Evolutionary conservation across 2,329 filamentous ascomycete genomes (phyloP).

Genomic region (Aspergillus vadensis): DNA sequence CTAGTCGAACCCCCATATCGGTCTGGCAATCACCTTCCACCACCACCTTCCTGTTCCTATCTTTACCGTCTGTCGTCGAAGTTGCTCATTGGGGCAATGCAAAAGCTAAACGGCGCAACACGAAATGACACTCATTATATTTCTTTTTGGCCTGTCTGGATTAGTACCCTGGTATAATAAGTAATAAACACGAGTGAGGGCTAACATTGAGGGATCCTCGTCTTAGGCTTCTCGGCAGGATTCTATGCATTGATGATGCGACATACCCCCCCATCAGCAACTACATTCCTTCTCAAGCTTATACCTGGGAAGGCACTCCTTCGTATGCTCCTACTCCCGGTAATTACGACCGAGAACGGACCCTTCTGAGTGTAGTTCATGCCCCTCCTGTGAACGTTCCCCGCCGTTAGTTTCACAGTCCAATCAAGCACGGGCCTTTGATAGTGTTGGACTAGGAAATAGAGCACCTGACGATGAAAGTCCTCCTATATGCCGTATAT

Average conservation of each 20-base stretch:
- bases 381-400: background rate
- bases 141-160: too few species aligned
- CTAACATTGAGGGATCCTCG: too few species aligned
- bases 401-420: background rate
- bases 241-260: background rate
- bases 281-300: background rate
- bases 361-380: background rate
- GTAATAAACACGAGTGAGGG: too few species aligned
- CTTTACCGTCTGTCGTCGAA: too few species aligned
- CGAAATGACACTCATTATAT: too few species aligned
- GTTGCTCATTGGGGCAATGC: too few species aligned
- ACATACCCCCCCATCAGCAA: background rate
- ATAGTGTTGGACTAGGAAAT: background rate
- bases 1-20: too few species aligned
- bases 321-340: background rate
- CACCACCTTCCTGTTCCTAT: too few species aligned
- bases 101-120: too few species aligned
- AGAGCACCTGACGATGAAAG: background rate
- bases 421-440: too few species aligned
- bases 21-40: too few species aligned
- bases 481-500: background rate
- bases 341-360: background rate
- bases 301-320: background rate
- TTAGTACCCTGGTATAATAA: too few species aligned
- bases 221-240: background rate